Evolutionary conservation across 352 stramenopile species (phyloP), one percentile per base, ranked within the genome.

Genomic region (Phytophthora citricola): DNA sequence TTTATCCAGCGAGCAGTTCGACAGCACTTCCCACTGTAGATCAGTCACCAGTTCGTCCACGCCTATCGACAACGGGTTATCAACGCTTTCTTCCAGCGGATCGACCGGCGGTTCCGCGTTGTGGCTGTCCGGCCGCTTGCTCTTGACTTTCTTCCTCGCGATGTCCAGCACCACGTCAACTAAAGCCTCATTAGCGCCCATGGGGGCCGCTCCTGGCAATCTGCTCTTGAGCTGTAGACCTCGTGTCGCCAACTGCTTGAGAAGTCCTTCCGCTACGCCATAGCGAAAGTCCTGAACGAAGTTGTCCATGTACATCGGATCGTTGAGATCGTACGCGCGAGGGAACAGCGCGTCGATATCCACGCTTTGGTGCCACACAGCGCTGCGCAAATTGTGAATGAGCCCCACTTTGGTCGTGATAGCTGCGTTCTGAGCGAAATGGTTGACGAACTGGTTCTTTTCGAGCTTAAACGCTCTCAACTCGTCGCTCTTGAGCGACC

Each of bases 241-340:
- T 5, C 45, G 49, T 41, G 61, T 62, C 4, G 69, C 77, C 2
- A 91, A 51, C 44, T 90, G 58, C 75, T 97, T 97, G 39, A 97
- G 78, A 51, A 97, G 41, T 10, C 87, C 79, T 63, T 95, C 89
- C 1, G 90, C 91, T 7, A 91, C 74, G 3, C 89, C 84, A 51
- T 83, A 92, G n/a, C 89, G 82, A 64, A 95, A 98, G 49, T 98
- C 93, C 51, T 98, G 89, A 15, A 97, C 56, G 58, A 98, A 98
- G 5, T 66, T 76, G 51, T 93, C 85, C 72, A 97, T 91, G 54
- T 98, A 87, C 17, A 74, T 64, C 1, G 78, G 73, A 41, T 90
- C 81, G 15, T 92, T 95, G 8, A 98, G 76, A 63, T 98, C 91
- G 65, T 97, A 98, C 0, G 87, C 87, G 1, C 92, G 72, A 14